Percentiles rank a stretch among this genome's conserved stretches.
phyloP scores from a whole-genome alignment of 306 rosid species.

The Dalbergia cochinchinensis region DNA sequence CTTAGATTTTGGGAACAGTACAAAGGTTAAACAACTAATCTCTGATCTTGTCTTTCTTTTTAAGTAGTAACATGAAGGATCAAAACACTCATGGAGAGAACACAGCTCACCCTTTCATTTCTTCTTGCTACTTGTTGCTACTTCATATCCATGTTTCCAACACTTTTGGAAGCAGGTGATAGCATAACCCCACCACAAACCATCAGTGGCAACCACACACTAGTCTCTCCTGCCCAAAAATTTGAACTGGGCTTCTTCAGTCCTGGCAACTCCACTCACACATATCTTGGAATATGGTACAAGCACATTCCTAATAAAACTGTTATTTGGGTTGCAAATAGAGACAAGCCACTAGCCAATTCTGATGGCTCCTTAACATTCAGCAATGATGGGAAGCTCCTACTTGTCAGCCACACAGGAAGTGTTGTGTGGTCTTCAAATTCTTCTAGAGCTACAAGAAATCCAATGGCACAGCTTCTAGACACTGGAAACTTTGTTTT shows the following conservation, averaged over 20 bases:
- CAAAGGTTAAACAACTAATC: not conserved
- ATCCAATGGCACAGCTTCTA: conserved; percentile 47
- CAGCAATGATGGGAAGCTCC: conserved; percentile 50
- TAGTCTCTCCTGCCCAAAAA: conserved; percentile 53
- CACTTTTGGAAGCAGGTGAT: conserved; percentile 40
- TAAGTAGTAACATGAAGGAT: conserved; percentile 40
- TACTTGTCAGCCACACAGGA: conserved; percentile 45
- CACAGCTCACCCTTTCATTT: conserved; percentile 31
- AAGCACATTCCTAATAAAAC: conserved; percentile 37
- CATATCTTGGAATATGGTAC: conserved; percentile 65
- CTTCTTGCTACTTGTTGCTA: conserved; percentile 12
- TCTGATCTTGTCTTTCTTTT: conserved; percentile 18
- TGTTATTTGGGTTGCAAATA: conserved; percentile 65
- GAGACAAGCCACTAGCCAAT: conserved; percentile 49
- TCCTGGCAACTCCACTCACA: conserved; percentile 38
- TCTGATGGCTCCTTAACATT: conserved; percentile 44
- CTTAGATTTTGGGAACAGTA: not conserved
- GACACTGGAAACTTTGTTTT: conserved; percentile 62
- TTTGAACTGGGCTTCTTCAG: conserved; percentile 64
- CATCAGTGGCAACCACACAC: conserved; percentile 48
- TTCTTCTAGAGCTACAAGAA: conserved; percentile 32
- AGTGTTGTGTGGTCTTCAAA: conserved; percentile 53
- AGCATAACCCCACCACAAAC: conserved; percentile 46
- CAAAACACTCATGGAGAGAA: conserved; percentile 47
- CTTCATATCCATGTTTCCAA: conserved; percentile 36